These are phyloP conservation scores for Neonectria sp. DNA, from an alignment of 2,329 filamentous ascomycete species.

Conservation along the genomic window DNA sequence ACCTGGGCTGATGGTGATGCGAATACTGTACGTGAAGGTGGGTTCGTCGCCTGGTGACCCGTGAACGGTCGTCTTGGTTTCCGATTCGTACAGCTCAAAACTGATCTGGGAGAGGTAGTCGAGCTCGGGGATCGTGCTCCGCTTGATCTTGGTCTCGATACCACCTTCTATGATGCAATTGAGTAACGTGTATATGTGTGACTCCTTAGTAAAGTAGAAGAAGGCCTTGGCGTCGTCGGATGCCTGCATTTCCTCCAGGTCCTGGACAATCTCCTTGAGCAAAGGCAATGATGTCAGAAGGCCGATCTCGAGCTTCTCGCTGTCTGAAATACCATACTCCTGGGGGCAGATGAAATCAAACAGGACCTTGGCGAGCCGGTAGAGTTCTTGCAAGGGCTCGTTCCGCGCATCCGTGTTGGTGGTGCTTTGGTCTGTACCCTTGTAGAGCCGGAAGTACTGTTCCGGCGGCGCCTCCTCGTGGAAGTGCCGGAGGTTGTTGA, in stretches of 20 bases:
- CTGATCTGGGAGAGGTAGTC: conserved; percentile 98
- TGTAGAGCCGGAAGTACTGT: conserved; percentile 93
- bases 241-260: conserved; percentile 97
- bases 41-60: conserved; percentile 67
- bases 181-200: conserved; percentile 96
- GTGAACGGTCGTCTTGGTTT: conserved; percentile 73
- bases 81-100: conserved; percentile 97
- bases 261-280: conserved; percentile 95
- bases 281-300: conserved; percentile 93
- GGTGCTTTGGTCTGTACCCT: conserved; percentile 76
- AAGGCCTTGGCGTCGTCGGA: conserved; percentile 95
- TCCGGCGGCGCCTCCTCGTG: conserved; percentile 72
- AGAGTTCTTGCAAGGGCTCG: conserved; percentile 91
- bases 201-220: conserved; percentile 99
- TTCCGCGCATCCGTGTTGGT: conserved; percentile 88
- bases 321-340: conserved; percentile 96
- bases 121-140: conserved; percentile 94
- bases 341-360: conserved; percentile 99
- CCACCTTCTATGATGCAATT: conserved; percentile 99
- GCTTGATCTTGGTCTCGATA: conserved; percentile 95
- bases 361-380: conserved; percentile 92
- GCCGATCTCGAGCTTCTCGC: conserved; percentile 98
- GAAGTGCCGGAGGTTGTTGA: conserved; percentile 65
- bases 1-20: conserved; percentile 94
- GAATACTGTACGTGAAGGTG: conserved; percentile 93